Base-by-base conservation (phyloP, 1,284 basidiomycete genomes). In the Leccinum pallidistipes region DNA sequence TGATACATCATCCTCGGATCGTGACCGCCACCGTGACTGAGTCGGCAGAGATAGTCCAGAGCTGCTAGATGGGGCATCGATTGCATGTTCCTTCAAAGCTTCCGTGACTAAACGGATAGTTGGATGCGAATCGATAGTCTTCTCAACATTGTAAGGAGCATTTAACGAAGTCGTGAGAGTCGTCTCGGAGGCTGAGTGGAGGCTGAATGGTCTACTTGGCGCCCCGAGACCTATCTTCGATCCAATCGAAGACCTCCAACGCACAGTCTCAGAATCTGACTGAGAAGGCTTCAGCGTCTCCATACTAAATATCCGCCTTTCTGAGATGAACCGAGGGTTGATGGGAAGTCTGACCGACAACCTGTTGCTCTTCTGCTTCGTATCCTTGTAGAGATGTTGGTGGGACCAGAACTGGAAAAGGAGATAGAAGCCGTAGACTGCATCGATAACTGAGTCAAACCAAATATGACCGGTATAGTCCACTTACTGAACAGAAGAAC, bases 391-490 rank as follows among this genome's bases (percentile, higher is more conserved):
- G 10, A 95, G 82, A 67, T 94, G 84, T 18, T 86, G 84, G 74
- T 97, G 94, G 0, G 93, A 93, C 82, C 86, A 95, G 34, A 96
- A 83, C 71, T 95, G 94, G 78, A 96, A 97, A 55, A 94, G 69
- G 36, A 96, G 82, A 72, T 94, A 95, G 18, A 85, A 82, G 18
- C 79, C 68, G 71, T 95, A 94, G 61, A 89, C 88, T 90, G 64
- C 24, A 36, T 45, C 18, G 18, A 57, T 45, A 31, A 29, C 1
- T 64, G 31, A 62, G 57, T 56, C 12, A 67, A 58, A 38, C 10
- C 59, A 49, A 27, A 31, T 34, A 16, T 34, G 36, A 10, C 21
- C 1, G n/a, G 34, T 36, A 18, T 14, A 16, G n/a, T 31, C 16
- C 5, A 75, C 82, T 67, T 67, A 89, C 88, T 87, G 68, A 88